Base-by-base conservation (phyloP, 352 stramenopile genomes). In the Phytopythium boreale region DNA sequence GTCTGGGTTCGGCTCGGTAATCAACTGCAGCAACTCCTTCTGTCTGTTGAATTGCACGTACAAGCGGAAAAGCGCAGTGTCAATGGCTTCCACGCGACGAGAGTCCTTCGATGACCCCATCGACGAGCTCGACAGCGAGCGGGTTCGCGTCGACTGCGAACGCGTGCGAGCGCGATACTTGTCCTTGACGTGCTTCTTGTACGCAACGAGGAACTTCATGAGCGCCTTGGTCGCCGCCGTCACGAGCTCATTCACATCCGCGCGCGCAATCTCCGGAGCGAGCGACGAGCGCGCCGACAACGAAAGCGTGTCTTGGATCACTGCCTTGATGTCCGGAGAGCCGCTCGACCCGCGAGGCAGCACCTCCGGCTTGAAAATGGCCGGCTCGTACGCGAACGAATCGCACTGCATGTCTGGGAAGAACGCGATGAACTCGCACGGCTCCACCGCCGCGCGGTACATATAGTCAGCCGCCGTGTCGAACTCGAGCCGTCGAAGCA, bases 341-440 rank as follows among this genome's bases (percentile, higher is more conserved):
- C 86, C 79, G 65, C 79, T 92, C 47, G 61, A 76, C 24, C 87
- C 87, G 56, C 87, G 85, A 2, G 87, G 87, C 0, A 96, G 73
- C 29, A 96, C 87, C 59, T 96, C 87, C 0, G 87, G 80, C 62
- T 93, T 96, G 26, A 96, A 71, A 19, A 94, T 77, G 29, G 84
- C 74, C 0, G 87, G 87, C 64, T 96, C 87, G 51, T 94, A 96
- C 6, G 87, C 84, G 66, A 96, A 96, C 43, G 80, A 91, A 1
- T 77, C 63, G 58, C 84, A 92, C 67, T 93, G 84, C 17, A 84
- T 79, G 34, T 94, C 85, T 10, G 87, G 87, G 61, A 94, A 96
- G 70, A 96, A 96, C 14, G 85, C 82, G 34, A 96, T 84, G 64
- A 91, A 94, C 63, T 96, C 87, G 62, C 82, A 92, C 47, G 85